Conservation (phyloP, 2,329 filamentous ascomycete genomes). For the Hypoxylon sp. region DNA sequence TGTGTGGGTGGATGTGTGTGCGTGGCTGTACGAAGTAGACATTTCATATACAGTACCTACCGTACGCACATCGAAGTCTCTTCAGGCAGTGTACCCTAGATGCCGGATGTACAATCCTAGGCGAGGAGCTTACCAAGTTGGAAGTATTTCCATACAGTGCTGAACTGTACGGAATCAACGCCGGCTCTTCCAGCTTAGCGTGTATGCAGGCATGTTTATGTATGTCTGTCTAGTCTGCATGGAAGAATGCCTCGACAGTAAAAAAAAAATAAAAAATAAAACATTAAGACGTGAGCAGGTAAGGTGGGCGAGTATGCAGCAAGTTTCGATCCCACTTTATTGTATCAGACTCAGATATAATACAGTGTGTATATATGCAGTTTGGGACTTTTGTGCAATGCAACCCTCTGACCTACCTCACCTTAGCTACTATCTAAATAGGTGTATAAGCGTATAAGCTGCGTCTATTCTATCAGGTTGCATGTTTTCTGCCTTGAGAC, state of each 20-base stretch:
- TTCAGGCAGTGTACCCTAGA: constrained; percentile 16
- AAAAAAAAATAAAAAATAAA: too few relatives aligned
- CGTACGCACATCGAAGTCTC: constrained; percentile 1
- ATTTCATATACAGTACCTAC: constrained; percentile 7
- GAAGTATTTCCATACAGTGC: constrained; percentile 28
- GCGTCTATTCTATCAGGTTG: background rate
- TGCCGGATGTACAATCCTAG: constrained; percentile 19
- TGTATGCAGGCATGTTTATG: constrained; percentile 19
- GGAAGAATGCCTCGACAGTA: constrained; percentile 28
- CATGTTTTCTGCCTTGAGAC: background rate
- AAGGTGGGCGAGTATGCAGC: constrained; percentile 23
- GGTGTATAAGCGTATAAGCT: background rate
- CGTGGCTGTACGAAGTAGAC: constrained; percentile 31
- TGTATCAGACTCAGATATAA: constrained; percentile 26
- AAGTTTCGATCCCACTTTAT: constrained; percentile 24
- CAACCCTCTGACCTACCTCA: constrained; percentile 19
- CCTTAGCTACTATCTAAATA: background rate
- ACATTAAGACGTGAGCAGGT: constrained; percentile 1
- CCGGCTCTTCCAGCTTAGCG: constrained; percentile 30
- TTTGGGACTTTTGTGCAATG: constrained; percentile 32
- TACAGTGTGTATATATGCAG: constrained; percentile 13
- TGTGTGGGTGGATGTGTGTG: constrained; percentile 29
- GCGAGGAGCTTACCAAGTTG: constrained; percentile 5
- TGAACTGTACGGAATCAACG: constrained; percentile 29
- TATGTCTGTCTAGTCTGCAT: constrained; percentile 29